A percentile compares a stretch with the other conserved stretches of the same genome.
Evolutionary conservation across 495 filamentous ascomycete genomes (phyloP).

Genomic region (Thermochaetoides thermophila): DNA sequence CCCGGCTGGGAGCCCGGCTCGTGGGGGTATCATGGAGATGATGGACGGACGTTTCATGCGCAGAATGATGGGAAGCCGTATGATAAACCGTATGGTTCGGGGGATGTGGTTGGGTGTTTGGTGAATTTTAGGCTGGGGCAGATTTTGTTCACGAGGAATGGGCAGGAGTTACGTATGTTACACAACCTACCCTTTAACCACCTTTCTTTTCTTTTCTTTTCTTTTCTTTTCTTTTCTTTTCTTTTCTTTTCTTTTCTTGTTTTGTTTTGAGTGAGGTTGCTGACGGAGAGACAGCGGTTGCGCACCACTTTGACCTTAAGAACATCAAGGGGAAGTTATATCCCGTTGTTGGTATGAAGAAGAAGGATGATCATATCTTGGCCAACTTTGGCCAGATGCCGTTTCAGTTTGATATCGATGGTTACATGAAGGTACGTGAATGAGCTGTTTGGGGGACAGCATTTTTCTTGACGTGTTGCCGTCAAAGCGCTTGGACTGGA

Average conservation of each 20-base stretch:
- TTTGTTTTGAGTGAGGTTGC: background rate
- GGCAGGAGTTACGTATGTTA: conserved; percentile 52
- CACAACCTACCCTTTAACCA: background rate
- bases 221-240: conserved; percentile 2
- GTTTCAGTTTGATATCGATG: conserved; percentile 89
- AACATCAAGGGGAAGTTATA: conserved; percentile 45
- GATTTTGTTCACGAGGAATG: conserved; percentile 94
- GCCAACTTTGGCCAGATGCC: conserved; percentile 86
- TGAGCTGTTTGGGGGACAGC: too few relatives aligned
- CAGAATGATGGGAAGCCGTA: conserved; percentile 62
- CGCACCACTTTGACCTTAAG: conserved; percentile 67
- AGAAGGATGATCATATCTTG: conserved; percentile 61
- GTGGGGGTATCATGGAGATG: conserved; percentile 96
- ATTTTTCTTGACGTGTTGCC: too few relatives aligned
- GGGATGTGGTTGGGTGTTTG: conserved; percentile 85
- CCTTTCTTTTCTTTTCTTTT: background rate
- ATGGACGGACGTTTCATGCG: conserved; percentile 73
- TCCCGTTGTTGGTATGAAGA: conserved; percentile 91
- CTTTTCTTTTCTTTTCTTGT: background rate
- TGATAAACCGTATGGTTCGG: conserved; percentile 49
- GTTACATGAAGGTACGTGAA: conserved; percentile 57
- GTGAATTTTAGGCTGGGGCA: conserved; percentile 81
- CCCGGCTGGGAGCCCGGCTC: conserved; percentile 94
- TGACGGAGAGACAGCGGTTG: conserved; percentile 36
- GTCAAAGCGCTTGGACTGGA: too few relatives aligned